Evolutionary conservation across 345 rosid genomes (phyloP).

Genomic region (Diplotaxis tenuifolia): DNA sequence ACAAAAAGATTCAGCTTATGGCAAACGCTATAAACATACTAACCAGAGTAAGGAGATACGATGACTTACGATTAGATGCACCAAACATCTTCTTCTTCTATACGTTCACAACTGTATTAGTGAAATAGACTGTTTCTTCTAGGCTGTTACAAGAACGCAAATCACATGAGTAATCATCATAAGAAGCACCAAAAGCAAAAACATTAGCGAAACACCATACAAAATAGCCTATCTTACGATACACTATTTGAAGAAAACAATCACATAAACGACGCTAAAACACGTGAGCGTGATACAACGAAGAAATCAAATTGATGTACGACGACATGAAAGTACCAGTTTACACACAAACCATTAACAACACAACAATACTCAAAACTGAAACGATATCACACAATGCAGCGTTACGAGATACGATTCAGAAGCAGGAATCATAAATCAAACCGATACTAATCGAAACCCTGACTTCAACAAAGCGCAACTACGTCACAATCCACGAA

Average conservation of each 20-base stretch:
- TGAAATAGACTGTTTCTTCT: conserved; percentile 6
- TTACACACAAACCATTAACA: background rate
- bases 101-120: background rate
- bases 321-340: background rate
- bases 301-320: background rate
- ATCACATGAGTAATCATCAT: background rate
- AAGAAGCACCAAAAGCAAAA: background rate
- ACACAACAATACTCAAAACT: background rate
- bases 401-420: background rate
- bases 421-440: background rate
- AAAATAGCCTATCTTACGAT: background rate
- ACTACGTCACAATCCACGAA: background rate
- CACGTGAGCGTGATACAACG: background rate
- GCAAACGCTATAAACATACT: background rate
- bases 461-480: background rate
- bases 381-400: background rate
- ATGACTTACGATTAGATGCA: conserved; percentile 52
- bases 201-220: background rate
- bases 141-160: conserved; percentile 1
- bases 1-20: background rate
- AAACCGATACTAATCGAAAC: background rate
- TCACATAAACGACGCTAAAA: background rate
- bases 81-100: conserved; percentile 55
- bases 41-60: background rate
- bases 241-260: background rate